Percentiles rank a stretch among this genome's conserved stretches.
These are phyloP conservation scores for Primulina tabacum DNA, from an alignment of 257 asterid genomes.

Conservation along the genomic window DNA sequence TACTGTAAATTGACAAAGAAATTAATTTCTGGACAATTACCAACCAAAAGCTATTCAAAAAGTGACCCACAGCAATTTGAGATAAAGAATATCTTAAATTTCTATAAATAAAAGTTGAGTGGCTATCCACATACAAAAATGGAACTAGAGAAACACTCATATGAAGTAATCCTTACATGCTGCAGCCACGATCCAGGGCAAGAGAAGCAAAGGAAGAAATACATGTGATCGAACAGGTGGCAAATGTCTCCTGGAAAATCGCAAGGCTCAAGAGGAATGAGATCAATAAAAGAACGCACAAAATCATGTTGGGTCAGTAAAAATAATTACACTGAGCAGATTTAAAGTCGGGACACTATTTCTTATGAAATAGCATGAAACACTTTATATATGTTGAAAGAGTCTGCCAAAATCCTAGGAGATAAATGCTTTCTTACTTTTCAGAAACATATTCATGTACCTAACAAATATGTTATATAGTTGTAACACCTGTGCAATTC, in stretches of 20 bases:
- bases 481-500: conserved; percentile 74
- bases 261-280: conserved; percentile 26
- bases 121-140: conserved; percentile 13
- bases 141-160: conserved; percentile 23
- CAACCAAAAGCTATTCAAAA: conserved; percentile 3
- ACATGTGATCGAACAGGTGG: conserved; percentile 66
- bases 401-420: conserved; percentile 2
- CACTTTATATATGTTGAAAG: neutral
- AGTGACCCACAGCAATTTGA: neutral
- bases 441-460: conserved; percentile 45
- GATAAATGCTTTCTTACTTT: conserved; percentile 14
- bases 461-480: conserved; percentile 74
- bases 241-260: conserved; percentile 70
- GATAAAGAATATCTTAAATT: neutral
- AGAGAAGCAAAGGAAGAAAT: conserved; percentile 55
- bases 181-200: conserved; percentile 74
- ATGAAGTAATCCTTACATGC: conserved; percentile 42
- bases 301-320: neutral
- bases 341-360: conserved; percentile 6
- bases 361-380: neutral
- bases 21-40: neutral
- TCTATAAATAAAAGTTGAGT: neutral
- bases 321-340: neutral
- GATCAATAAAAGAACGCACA: conserved; percentile 18
- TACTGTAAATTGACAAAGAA: neutral